These are phyloP conservation scores for Nitzschia sp. DNA, from an alignment of 108 stramenopile species.

Conservation along the genomic window DNA sequence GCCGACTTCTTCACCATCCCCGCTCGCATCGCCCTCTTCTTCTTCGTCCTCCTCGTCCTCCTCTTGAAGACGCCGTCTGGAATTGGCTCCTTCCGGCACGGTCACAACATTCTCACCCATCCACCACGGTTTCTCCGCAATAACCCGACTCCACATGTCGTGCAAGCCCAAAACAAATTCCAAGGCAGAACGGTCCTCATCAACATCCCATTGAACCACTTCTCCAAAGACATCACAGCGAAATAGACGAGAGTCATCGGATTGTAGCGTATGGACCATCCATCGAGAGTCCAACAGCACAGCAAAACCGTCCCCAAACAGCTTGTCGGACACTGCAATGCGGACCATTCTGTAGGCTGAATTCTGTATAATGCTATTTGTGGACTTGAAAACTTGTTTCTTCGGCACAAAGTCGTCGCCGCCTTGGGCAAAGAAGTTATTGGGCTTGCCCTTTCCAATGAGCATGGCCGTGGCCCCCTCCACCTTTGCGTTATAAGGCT, in stretches of 20 bases:
- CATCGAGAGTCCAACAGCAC: slow-evolving; percentile 68
- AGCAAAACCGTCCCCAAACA: slow-evolving; percentile 52
- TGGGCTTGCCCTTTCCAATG: slow-evolving; percentile 38
- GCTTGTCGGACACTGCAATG: slow-evolving; percentile 58
- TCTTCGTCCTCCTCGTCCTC: slow-evolving; percentile 14
- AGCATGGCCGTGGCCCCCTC: slow-evolving; percentile 62
- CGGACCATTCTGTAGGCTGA: slow-evolving; percentile 66
- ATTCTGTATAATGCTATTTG: slow-evolving; percentile 36
- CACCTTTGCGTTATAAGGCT: slow-evolving; percentile 38
- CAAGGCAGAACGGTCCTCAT: slow-evolving; percentile 53
- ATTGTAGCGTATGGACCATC: slow-evolving; percentile 62
- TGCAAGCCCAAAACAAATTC: slow-evolving; percentile 77
- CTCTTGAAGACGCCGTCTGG: slow-evolving; percentile 20
- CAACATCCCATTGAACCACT: slow-evolving; percentile 70
- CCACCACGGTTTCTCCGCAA: slow-evolving; percentile 54
- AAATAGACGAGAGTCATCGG: slow-evolving; percentile 69
- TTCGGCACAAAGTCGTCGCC: slow-evolving; percentile 14
- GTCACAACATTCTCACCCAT: slow-evolving; percentile 46
- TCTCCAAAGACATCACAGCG: slow-evolving; percentile 83
- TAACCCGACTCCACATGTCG: slow-evolving; percentile 82
- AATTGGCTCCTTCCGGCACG: slow-evolving; percentile 24
- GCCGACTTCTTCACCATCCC: slow-evolving; percentile 10
- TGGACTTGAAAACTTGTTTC: slow-evolving; percentile 11
- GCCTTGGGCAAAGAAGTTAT: slow-evolving; percentile 20
- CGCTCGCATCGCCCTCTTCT: slow-evolving; percentile 14